Conservation (phyloP, 768 basidiomycete genomes). For the Bullera alba region DNA sequence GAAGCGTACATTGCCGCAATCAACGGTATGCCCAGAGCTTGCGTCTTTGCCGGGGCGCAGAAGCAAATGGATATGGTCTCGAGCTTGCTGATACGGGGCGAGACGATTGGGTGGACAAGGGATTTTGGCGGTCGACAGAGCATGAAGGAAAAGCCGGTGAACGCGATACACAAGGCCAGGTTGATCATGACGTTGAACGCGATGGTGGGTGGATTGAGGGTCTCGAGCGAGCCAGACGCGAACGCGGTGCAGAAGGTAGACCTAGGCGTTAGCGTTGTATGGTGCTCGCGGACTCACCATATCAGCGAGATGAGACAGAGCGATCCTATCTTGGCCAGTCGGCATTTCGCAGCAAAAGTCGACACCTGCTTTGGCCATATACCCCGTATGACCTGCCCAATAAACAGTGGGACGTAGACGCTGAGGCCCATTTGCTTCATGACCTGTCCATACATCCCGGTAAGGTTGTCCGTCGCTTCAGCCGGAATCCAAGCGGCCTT, state of each 20-base stretch:
- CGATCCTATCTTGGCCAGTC: conserved; percentile 30
- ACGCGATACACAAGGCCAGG: conserved; percentile 22
- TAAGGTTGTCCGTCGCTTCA: conserved; percentile 16
- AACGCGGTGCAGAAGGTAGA: conserved; percentile 21
- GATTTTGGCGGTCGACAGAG: conserved; percentile 10
- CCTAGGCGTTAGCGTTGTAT: conserved; percentile 6
- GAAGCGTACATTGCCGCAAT: conserved; percentile 34
- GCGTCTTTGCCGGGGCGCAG: conserved; percentile 19
- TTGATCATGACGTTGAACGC: conserved; percentile 24
- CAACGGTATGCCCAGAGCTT: conserved; percentile 33
- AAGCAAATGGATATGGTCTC: conserved; percentile 14
- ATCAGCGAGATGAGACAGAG: conserved; percentile 36
- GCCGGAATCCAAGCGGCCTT: conserved; percentile 25
- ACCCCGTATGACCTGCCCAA: conserved; percentile 38
- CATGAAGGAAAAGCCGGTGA: conserved; percentile 12
- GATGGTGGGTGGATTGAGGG: conserved; percentile 1
- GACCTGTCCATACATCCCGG: conserved; percentile 8
- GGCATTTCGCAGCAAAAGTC: conserved; percentile 15
- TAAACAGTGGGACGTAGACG: conserved; percentile 39
- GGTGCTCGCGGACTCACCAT: conserved; percentile 19
- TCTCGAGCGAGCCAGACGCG: conserved; percentile 11
- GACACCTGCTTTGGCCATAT: conserved; percentile 27
- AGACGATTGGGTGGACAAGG: conserved; percentile 1
- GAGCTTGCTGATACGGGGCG: conserved; percentile 3
- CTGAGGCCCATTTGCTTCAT: conserved; percentile 32